Evolutionary conservation across 2,329 filamentous ascomycete species (phyloP).

Genomic region (Sporothrix pseudoabietina): DNA sequence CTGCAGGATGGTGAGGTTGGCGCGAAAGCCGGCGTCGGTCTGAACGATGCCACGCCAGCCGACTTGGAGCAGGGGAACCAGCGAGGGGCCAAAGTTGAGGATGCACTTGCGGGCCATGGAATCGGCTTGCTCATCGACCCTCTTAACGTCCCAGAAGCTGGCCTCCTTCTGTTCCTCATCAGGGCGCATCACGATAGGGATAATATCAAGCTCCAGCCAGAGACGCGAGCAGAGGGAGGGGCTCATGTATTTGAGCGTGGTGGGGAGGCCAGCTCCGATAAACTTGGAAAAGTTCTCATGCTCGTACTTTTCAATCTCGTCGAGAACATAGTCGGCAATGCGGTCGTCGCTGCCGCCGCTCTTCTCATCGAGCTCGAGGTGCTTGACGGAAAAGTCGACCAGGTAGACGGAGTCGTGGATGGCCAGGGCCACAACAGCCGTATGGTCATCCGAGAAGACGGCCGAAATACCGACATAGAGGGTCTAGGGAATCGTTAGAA

Average conservation of each 20-base stretch:
- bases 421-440: conserved; percentile 64
- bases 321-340: conserved; percentile 63
- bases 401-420: conserved; percentile 75
- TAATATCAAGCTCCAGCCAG: conserved; percentile 76
- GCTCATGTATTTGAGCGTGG: conserved; percentile 59
- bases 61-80: conserved; percentile 68
- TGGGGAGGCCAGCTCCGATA: conserved; percentile 70
- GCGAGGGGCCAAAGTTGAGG: conserved; percentile 72
- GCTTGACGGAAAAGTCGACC: conserved; percentile 68
- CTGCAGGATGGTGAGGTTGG: conserved; percentile 58
- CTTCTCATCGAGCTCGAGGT: conserved; percentile 51
- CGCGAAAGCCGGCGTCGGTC: conserved; percentile 67
- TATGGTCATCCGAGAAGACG: conserved; percentile 52
- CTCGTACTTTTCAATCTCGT: conserved; percentile 61
- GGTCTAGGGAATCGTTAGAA: conserved; percentile 44
- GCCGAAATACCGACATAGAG: conserved; percentile 66
- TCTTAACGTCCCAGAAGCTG: conserved; percentile 56
- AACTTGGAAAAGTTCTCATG: conserved; percentile 71
- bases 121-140: conserved; percentile 80
- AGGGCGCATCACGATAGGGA: conserved; percentile 66
- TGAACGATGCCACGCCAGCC: conserved; percentile 69
- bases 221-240: conserved; percentile 69
- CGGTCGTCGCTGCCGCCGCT: conserved; percentile 47
- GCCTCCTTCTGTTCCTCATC: conserved; percentile 48
- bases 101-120: conserved; percentile 79